Conservation (phyloP, 208 protist genomes). For the Trypanosoma theileri region DNA sequence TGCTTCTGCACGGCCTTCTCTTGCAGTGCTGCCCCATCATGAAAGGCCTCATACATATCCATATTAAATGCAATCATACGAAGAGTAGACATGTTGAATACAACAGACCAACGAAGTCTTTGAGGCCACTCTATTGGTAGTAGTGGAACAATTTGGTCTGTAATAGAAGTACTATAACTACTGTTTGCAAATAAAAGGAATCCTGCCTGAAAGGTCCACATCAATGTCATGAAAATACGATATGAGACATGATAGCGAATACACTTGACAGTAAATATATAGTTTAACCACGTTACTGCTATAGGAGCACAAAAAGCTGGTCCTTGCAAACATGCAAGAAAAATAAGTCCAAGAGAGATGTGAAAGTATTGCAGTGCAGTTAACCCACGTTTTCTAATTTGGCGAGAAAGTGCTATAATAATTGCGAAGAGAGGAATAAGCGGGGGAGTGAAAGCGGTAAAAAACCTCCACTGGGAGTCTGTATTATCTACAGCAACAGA, state of each 20-base stretch:
- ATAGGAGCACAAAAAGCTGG: slow-evolving; percentile 37
- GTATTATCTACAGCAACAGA: slow-evolving; percentile 26
- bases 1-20: slow-evolving; percentile 34
- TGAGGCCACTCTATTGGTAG: not conserved
- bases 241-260: slow-evolving; percentile 26
- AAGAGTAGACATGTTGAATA: slow-evolving; percentile 73
- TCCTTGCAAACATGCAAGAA: slow-evolving; percentile 33
- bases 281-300: slow-evolving; percentile 34
- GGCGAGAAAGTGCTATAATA: slow-evolving; percentile 9
- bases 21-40: slow-evolving; percentile 13
- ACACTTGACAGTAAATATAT: slow-evolving; percentile 25
- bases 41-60: slow-evolving; percentile 51
- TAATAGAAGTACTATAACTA: slow-evolving; percentile 24
- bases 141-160: not conserved
- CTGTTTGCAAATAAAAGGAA: slow-evolving; percentile 30
- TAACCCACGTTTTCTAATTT: not conserved
- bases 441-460: slow-evolving; percentile 1
- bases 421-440: slow-evolving; percentile 11
- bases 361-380: slow-evolving; percentile 29
- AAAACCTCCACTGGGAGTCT: slow-evolving; percentile 31
- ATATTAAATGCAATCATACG: slow-evolving; percentile 83
- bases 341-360: slow-evolving; percentile 17
- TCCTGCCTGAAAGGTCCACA: slow-evolving; percentile 45
- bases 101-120: slow-evolving; percentile 56
- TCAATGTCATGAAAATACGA: slow-evolving; percentile 44